These are phyloP conservation scores for Trichoderma sp. DNA, from an alignment of 2,329 filamentous ascomycete genomes.

Conservation along the genomic window DNA sequence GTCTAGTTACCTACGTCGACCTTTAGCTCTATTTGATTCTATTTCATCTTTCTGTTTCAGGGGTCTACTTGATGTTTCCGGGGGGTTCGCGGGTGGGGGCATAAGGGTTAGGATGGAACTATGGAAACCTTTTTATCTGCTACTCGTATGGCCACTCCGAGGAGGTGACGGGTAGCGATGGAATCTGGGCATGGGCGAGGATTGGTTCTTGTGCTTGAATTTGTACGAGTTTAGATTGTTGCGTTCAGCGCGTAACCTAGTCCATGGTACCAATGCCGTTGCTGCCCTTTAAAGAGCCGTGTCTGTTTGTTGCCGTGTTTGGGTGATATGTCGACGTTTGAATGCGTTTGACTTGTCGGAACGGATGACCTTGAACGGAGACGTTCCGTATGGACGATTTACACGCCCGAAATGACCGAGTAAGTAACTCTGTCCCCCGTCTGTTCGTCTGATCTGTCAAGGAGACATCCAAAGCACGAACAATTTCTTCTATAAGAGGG, in stretches of 20 bases:
- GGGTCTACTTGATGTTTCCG: background rate
- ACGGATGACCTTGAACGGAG: too few species aligned
- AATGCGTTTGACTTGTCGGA: too few species aligned
- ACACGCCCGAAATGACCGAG: too few species aligned
- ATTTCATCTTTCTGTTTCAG: background rate
- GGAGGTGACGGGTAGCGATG: conserved; percentile 21
- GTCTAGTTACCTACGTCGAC: conserved; percentile 3
- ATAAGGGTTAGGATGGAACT: conserved; percentile 13
- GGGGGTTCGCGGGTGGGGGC: background rate
- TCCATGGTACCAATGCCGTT: conserved; percentile 30
- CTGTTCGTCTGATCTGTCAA: too few species aligned
- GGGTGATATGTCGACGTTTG: too few species aligned
- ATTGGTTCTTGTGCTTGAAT: conserved; percentile 29
- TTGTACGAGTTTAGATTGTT: conserved; percentile 30
- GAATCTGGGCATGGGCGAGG: conserved; percentile 27
- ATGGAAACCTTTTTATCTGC: too few species aligned
- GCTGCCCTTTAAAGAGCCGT: conserved; percentile 10
- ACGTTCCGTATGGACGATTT: too few species aligned
- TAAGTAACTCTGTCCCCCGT: too few species aligned
- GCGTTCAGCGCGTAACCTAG: conserved; percentile 30
- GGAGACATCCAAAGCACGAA: too few species aligned
- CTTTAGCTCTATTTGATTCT: background rate
- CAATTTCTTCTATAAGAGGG: too few species aligned
- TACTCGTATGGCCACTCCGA: background rate
- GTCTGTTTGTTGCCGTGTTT: background rate